phyloP scores from a whole-genome alignment of 495 filamentous ascomycete genomes.

The Daldinia loculata region DNA sequence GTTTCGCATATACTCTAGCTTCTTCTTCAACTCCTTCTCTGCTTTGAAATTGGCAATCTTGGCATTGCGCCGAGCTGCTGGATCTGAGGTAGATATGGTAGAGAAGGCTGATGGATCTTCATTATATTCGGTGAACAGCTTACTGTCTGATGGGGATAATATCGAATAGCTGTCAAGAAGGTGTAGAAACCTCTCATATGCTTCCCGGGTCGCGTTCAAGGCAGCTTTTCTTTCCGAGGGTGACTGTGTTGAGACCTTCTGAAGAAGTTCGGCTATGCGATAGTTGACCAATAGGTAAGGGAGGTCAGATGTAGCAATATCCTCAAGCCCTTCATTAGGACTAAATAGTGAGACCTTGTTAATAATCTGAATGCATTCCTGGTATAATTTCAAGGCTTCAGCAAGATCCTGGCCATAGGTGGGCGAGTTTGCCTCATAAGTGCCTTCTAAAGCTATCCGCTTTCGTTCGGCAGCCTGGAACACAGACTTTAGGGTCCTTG shows the following conservation, averaged over 20 bases:
- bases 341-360: constrained; percentile 82
- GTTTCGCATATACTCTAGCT: constrained; percentile 67
- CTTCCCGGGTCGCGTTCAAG: constrained; percentile 67
- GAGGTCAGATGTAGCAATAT: constrained; percentile 83
- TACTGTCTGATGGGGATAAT: constrained; percentile 70
- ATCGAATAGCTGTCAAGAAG: constrained; percentile 81
- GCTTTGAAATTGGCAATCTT: constrained; percentile 88
- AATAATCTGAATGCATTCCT: constrained; percentile 74
- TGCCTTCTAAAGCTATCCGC: constrained; percentile 48
- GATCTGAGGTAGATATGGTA: constrained; percentile 72
- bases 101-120: constrained; percentile 73
- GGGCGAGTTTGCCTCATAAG: constrained; percentile 61
- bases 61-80: constrained; percentile 73
- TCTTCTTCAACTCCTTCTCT: constrained; percentile 86
- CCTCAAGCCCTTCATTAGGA: constrained; percentile 87
- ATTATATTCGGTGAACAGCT: constrained; percentile 74
- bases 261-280: constrained; percentile 48
- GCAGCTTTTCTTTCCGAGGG: constrained; percentile 67
- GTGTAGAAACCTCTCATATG: constrained; percentile 80
- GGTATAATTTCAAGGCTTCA: constrained; percentile 71
- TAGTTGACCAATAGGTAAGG: constrained; percentile 64
- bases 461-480: constrained; percentile 65
- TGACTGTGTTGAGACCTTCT: constrained; percentile 61
- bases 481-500: constrained; percentile 53
- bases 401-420: constrained; percentile 73